Evolutionary conservation across 2,329 filamentous ascomycete species (phyloP), one percentile per base, ranked within the genome.

Genomic region (Emergomyces orientalis): DNA sequence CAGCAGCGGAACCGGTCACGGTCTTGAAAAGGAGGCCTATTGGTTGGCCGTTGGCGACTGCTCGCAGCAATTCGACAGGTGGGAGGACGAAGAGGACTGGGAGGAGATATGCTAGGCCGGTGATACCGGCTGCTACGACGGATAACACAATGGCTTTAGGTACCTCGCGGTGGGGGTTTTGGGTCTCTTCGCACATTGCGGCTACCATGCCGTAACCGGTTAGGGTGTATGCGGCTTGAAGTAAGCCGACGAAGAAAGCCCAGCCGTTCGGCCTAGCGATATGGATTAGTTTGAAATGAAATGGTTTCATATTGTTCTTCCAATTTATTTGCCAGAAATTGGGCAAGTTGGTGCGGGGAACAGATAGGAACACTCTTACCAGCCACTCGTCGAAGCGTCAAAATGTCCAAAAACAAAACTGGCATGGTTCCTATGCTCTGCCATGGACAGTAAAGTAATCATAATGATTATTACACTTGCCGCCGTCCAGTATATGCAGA

Each of bases 51-150:
- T 86, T 90, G 27, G 87, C 82, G 17, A 88, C 87, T 1, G 75
- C 73, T 34, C 89, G 83, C 19, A 92, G 82, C 56, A 79, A 74
- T 65, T 84, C 69, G 7, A 91, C 82, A 59, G 88, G 82, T 0
- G 89, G 88, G 34, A 92, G 79, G 43, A 91, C 87, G 72, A 92
- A 91, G 32, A 92, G 81, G 66, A 93, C 81, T 0, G 88, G 88
- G 52, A 92, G 83, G 17, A 91, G 74, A 73, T 89, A 91, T 66
- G 86, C 73, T 9, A 88, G 71, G 6, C 87, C 86, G 0, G 87
- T 89, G 51, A 89, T 68, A 37, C 85, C 86, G 0, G 86, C 86
- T 0, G 85, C 86, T 0, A 84, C 84, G 1, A 89, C 86, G 0
- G 86, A 88, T 43, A 88, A 74, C 0, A 89, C 85, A 68, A 90